Base-by-base conservation (phyloP, 2,329 filamentous ascomycete genomes). In the Orbilia blumenaviensis region DNA sequence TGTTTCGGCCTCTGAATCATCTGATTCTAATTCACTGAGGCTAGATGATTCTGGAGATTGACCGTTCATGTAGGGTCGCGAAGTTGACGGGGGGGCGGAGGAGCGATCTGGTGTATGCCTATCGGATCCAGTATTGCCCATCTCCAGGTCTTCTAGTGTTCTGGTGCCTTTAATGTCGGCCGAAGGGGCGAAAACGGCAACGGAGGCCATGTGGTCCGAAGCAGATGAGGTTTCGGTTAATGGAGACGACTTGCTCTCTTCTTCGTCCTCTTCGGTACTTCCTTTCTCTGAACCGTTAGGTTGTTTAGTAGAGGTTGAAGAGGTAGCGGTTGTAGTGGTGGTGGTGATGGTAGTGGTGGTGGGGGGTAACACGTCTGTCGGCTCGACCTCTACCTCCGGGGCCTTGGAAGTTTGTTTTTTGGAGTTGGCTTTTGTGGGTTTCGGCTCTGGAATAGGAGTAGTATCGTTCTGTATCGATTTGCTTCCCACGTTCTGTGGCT, bases 1-100 rank as follows among this genome's bases (percentile, higher is more conserved):
- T 79, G 87, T 89, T 78, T 90, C 89, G 63, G 89, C 87, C 74
- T 89, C 88, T 3, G 88, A 89, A 79, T 90, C 88, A 29, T 75
- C 71, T 18, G 89, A 86, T 38, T 89, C 88, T 32, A 78, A 66
- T 42, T 82, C 81, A 56, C 79, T 80, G 48, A 80, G 78, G 63
- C 79, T 80, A 9, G 81, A 80, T 32, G 83, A 82, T 61, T 78
- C 81, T 32, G 82, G 81, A n/a, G 74, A 71, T 71, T 78, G 75
- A 34, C 73, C 62, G 77, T 60, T 71, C 63, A 67, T 61, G 85
- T 81, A 58, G 81, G 58, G 83, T 83, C 23, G 86, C 86, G 78
- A 86, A 88, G 32, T 89, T 89, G 34, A 71, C 21, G 74, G 78
- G 60, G 78, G 72, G 54, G 36, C 77, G 58, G 66, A 79, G 67